phyloP scores from a whole-genome alignment of 106 monocot species.

The Cymbidium sinense region DNA sequence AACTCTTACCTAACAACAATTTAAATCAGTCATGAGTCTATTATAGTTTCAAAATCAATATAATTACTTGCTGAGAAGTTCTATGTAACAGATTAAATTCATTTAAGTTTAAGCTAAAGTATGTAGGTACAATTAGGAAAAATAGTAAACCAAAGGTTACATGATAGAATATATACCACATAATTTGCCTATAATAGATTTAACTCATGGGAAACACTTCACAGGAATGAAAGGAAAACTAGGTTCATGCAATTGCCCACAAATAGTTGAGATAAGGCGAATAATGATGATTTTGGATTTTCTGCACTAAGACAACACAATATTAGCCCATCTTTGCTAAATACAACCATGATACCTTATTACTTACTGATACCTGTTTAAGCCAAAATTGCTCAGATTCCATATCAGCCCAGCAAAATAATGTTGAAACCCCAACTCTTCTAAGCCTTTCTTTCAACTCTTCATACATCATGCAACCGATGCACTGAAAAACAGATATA shows the following conservation, averaged over 20 bases:
- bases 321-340: too few species aligned
- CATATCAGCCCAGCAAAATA: constrained; percentile 83
- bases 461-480: constrained; percentile 52
- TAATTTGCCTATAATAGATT: too few species aligned
- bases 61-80: not conserved
- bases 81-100: not conserved
- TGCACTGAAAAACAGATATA: constrained; percentile 34
- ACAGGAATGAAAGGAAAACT: not conserved
- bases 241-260: not conserved
- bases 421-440: constrained; percentile 49
- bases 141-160: not conserved
- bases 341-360: too few species aligned
- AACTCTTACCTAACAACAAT: not conserved
- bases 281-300: too few species aligned
- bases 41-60: not conserved
- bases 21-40: not conserved
- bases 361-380: constrained; percentile 48
- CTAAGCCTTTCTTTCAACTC: constrained; percentile 70
- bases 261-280: too few species aligned
- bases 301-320: too few species aligned
- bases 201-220: too few species aligned
- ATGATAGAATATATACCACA: too few species aligned
- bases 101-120: not conserved
- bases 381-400: constrained; percentile 80
- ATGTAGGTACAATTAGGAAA: not conserved